Evolutionary conservation across 805 yeast genomes (phyloP).

Genomic region (Ogataea philodendri): DNA sequence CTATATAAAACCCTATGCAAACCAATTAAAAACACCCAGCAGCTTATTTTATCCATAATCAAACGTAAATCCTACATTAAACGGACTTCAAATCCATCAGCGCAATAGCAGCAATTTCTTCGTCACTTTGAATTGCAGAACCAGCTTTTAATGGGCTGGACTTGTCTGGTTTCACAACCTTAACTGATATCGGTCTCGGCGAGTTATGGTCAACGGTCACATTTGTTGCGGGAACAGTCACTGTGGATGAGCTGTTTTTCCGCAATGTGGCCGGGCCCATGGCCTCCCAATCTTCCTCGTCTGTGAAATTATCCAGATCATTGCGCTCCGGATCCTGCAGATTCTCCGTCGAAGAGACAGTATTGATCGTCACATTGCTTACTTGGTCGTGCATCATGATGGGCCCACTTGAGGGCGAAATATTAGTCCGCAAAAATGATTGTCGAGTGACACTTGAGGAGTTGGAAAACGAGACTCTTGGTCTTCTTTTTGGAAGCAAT

Average conservation of each 20-base stretch:
- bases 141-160: constrained; percentile 15
- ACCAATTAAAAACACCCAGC: no score
- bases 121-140: constrained; percentile 25
- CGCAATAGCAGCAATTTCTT: constrained; percentile 37
- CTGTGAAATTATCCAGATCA: constrained; percentile 63
- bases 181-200: constrained; percentile 13
- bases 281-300: constrained; percentile 95
- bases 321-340: constrained; percentile 6
- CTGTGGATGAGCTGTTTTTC: constrained; percentile 24
- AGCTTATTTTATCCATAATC: constrained; percentile 1
- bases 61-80: constrained; percentile 9
- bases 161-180: constrained; percentile 18
- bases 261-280: constrained; percentile 73
- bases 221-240: constrained; percentile 24
- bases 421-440: constrained; percentile 38
- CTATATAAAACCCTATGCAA: constrained; percentile 4
- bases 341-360: constrained; percentile 23
- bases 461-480: constrained; percentile 36
- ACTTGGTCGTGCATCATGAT: constrained; percentile 28
- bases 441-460: constrained; percentile 37
- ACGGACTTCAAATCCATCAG: constrained; percentile 36
- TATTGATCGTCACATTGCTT: constrained; percentile 26
- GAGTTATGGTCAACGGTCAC: constrained; percentile 11
- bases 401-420: constrained; percentile 30
- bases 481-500: constrained; percentile 28